Base-by-base conservation (phyloP, 2,329 filamentous ascomycete species). In the Teratosphaeria gauchensis region DNA sequence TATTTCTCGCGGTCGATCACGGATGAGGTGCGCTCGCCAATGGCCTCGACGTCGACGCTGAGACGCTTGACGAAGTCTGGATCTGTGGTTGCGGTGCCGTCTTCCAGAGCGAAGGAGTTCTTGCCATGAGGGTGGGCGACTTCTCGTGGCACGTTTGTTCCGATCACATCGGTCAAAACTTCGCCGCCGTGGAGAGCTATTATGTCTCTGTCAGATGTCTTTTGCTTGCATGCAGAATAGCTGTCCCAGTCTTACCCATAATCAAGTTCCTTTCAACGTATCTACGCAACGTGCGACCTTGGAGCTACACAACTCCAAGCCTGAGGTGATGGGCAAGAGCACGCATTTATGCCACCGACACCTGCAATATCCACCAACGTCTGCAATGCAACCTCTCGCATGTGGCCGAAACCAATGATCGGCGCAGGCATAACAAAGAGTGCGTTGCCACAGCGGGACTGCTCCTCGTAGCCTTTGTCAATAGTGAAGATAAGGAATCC, bases 131-230 rank as follows among this genome's bases (percentile, higher is more conserved):
- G 61, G 14, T 62, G 46, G 4, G 59, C 59, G 14, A 65, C 57
- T 31, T 62, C 64, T 3, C 33, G 33, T 8, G 66, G 62, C 4
- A 60, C 48, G 1, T 56, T 33, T 9, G 62, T 61, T 3, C 63
- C 58, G 51, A 66, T 79, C 46, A 83, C 75, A 21, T 84, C 62
- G 4, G 80, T 79, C 19, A 82, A 77, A 32, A 61, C 28, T 8
- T 60, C 58, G 16, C 56, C 58, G n/a, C 54, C 55, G 42, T 48
- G 42, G n/a, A 48, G 42, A 21, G 42, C 42, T 48, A 21, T 48
- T 48, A 21, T 48, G 42, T 21, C 19, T 21, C 7, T 21, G 42
- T 48, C 19, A 48, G 42, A 48, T 21, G n/a, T 21, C 5, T 21
- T 48, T 11, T 21, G 42, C 16, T 19, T 21, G 6, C 16, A 19